Evolutionary conservation across 345 rosid genomes (phyloP), one percentile per base, ranked within the genome.

Genomic region (Populus ilicifolia): DNA sequence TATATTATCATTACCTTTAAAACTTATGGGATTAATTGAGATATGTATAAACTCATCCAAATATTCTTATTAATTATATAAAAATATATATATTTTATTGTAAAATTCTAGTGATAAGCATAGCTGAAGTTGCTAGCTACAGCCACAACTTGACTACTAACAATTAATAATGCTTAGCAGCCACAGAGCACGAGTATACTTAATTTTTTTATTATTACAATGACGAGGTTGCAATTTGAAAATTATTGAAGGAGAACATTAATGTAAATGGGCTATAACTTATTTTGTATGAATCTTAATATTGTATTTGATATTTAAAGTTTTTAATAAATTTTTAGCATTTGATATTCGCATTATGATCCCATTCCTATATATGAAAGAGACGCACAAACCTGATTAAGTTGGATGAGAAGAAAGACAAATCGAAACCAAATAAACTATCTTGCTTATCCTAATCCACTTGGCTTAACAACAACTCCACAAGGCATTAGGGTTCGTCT

Each of bases 21-120:
- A 4, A 4, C 0, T 4, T 4, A 3, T 33, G 0, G 0, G 0
- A 33, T 33, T 33, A 33, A 0, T 33, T 0, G 0, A 33, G 0
- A 0, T 33, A 33, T 0, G 0, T 0, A 4, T 0, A 33, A 33
- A 0, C 0, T 33, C 0, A 4, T 0, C 5, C 5, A 0, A 0
- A 33, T 3, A 33, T 3, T 0, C 5, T 0, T 4, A 0, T 4
- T 33, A 33, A 33, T 33, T 4, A 4, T 0, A n/a, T n/a, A n/a
- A 29, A 29, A 29, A 29, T 2, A 33, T 33, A 33, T 2, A 4
- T 33, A 33, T 33, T 4, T 65, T 65, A n/a, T 68, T 3, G 20
- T 4, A 13, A 39, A 69, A n/a, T 38, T 16, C 14, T 38, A 69
- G 52, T 38, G 16, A 23, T n/a, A 5, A 69, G 17, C 2, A 2